Evolutionary conservation across 305 asterid species (phyloP).

Genomic region (Fraxinus paxiana): DNA sequence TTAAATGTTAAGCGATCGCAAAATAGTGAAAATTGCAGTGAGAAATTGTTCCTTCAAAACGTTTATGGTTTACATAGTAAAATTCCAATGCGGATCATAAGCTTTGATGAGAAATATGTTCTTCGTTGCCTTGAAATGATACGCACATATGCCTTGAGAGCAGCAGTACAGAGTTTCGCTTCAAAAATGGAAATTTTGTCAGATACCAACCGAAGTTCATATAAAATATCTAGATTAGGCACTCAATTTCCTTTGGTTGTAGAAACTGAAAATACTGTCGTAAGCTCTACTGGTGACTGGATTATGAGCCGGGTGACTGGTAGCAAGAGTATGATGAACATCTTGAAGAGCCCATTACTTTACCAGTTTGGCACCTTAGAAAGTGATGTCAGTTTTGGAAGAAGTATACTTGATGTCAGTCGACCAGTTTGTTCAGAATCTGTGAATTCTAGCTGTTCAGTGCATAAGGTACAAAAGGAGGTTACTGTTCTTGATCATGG

Average conservation of each 20-base stretch:
- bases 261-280: constrained; percentile 16
- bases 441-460: constrained; percentile 25
- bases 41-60: constrained; percentile 34
- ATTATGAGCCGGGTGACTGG: constrained; percentile 36
- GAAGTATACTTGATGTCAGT: constrained; percentile 21
- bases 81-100: constrained; percentile 56
- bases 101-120: constrained; percentile 60
- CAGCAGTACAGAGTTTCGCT: constrained; percentile 35
- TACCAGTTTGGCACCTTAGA: constrained; percentile 27
- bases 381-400: constrained; percentile 15
- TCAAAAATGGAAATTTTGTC: constrained; percentile 24
- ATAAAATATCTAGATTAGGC: constrained; percentile 19
- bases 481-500: constrained; percentile 25
- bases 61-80: constrained; percentile 35
- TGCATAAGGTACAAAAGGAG: constrained; percentile 27
- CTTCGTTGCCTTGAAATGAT: constrained; percentile 64
- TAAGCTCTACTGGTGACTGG: constrained; percentile 25
- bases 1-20: constrained; percentile 31
- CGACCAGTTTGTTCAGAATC: constrained; percentile 22
- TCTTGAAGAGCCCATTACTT: constrained; percentile 41
- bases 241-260: constrained; percentile 24
- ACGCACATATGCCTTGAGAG: constrained; percentile 44
- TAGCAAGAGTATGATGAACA: constrained; percentile 49
- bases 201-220: constrained; percentile 14
- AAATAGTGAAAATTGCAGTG: constrained; percentile 30